Base-by-base conservation (phyloP, 2,329 filamentous ascomycete genomes). In the Trichoderma atrobrunneum region DNA sequence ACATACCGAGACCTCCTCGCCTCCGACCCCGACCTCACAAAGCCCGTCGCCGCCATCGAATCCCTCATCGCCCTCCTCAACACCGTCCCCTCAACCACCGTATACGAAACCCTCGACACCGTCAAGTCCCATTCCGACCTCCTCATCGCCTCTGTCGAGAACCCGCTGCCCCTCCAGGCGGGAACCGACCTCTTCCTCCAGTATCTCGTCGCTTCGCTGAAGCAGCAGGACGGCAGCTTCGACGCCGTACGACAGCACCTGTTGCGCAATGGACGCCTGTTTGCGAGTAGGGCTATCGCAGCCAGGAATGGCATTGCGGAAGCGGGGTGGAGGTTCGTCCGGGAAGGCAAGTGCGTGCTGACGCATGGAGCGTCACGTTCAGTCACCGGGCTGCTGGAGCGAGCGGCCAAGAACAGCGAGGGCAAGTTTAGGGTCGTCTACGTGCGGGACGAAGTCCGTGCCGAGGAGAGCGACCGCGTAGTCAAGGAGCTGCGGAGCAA, bases 101-200 rank as follows among this genome's bases (percentile, higher is more conserved):
- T 97, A 77, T 95, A 92, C 83, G 96, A 99, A 85, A 98, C 95
- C 43, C 92, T 98, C 80, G 92, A 95, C 77, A 89, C 95, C 60
- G 89, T 98, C 74, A 90, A 91, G 78, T 89, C 87, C 61, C 91
- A 96, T 79, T 95, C 93, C 65, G 86, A 89, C 67, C 89, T 90
- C 77, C 89, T 99, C 75, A 95, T 95, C 81, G 86, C 87, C 72
- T 90, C 91, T 24, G 92, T 97, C 68, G 87, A 92, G 8, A 98
- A 99, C 83, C 93, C 95, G 16, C 93, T 98, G 71, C 95, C 95
- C 5, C 89, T 98, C 18, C 94, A 93, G 63, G 96, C 97, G 70
- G 96, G 96, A 78, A 97, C 95, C 73, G 95, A 98, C 81, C 90
- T 98, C 72, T 98, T 99, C 86, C 93, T 96, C 81, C 92, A 95